Base-by-base conservation (phyloP, 306 rosid species). In the Lablab purpureus region DNA sequence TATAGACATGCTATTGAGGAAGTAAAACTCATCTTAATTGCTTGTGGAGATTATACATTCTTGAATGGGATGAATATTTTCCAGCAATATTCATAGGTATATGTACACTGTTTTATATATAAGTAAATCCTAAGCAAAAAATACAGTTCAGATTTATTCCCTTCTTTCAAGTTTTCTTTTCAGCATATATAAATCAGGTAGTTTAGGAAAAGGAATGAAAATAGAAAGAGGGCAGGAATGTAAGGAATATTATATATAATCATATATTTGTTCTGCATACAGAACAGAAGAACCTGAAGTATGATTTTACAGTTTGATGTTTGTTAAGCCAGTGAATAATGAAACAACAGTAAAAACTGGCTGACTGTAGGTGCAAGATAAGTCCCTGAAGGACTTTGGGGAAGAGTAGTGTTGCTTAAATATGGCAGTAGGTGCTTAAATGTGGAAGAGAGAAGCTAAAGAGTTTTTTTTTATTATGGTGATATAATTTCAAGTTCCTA, bases 21-120 rank as follows among this genome's bases (percentile, higher is more conserved):
- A 43, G 68, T 80, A 51, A 34, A 71, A 17, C 62, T 71, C 51
- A 50, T 66, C 41, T 18, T 73, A 78, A 18, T 47, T 21, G 30
- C 52, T 75, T 75, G 63, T 19, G 72, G 56, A 73, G 10, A 40
- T 40, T 40, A 40, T 40, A 41, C 6, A 55, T 55, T 22, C 17
- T 55, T 55, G 32, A 55, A 21, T 55, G 32, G 63, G 4, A 55
- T 21, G 32, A 52, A 21, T 55, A 5, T 10, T 55, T 19, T 55
- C 32, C 63, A 21, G 32, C 1, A 4, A 52, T 52, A 19, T 51
- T 51, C 11, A 51, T 7, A 21, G 30, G 13, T 22, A 7, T 21
- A 21, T 54, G 34, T 56, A 56, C 32, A 22, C 21, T 10, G 34
- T 23, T 56, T 56, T 11, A 34, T 56, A 11, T 22, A 12, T 12